These are phyloP conservation scores for Ajuga reptans DNA, from an alignment of 305 asterid genomes.

Conservation along the genomic window DNA sequence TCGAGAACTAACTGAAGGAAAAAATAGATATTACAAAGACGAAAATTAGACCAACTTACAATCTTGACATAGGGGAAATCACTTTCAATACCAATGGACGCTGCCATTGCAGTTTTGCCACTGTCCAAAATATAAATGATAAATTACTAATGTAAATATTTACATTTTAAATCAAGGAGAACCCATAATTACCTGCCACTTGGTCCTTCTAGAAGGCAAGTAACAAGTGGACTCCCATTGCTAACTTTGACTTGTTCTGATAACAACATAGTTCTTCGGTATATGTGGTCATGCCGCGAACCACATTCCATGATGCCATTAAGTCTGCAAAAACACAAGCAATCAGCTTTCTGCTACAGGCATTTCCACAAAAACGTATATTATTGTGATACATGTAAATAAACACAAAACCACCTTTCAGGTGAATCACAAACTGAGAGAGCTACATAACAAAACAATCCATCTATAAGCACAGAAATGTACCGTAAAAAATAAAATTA, in stretches of 20 bases:
- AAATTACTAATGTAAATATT: slow-evolving; percentile 14
- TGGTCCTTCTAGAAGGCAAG: slow-evolving; percentile 96
- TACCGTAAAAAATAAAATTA: neutral
- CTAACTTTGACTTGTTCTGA: slow-evolving; percentile 94
- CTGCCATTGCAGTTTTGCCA: slow-evolving; percentile 98
- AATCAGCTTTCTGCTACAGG: slow-evolving; percentile 17
- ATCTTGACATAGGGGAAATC: slow-evolving; percentile 93
- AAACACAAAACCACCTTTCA: slow-evolving; percentile 13
- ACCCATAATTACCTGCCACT: slow-evolving; percentile 71
- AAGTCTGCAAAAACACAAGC: slow-evolving; percentile 44
- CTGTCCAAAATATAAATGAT: slow-evolving; percentile 38
- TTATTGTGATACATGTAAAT: neutral
- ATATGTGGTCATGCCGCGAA: slow-evolving; percentile 66
- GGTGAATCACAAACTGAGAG: slow-evolving; percentile 6
- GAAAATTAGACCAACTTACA: slow-evolving; percentile 43
- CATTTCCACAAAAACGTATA: neutral
- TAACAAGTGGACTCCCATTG: slow-evolving; percentile 79
- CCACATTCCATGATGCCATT: slow-evolving; percentile 85
- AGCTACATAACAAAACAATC: neutral
- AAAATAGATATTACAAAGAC: slow-evolving; percentile 5
- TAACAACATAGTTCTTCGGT: slow-evolving; percentile 68
- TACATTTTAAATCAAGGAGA: slow-evolving; percentile 15
- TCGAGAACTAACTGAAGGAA: slow-evolving; percentile 10
- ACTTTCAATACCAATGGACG: slow-evolving; percentile 83
- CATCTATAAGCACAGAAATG: neutral